These are phyloP conservation scores for Dryas integrifolia DNA, from an alignment of 331 rosid species.

Conservation along the genomic window DNA sequence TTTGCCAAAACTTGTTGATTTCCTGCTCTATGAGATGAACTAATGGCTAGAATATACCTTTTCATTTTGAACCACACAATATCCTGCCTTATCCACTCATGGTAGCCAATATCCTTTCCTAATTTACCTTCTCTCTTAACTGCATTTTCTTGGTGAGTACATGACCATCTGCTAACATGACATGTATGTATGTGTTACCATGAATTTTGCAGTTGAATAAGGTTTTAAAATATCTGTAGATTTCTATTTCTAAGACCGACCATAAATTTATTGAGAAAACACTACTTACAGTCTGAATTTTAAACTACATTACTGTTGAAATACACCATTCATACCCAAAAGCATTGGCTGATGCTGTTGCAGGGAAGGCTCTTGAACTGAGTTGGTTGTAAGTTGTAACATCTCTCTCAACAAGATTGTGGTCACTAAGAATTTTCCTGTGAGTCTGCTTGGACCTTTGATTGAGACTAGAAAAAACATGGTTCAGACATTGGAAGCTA, in stretches of 20 bases:
- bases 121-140: not conserved
- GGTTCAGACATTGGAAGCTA: conserved; percentile 68
- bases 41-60: not conserved
- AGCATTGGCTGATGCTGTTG: conserved; percentile 27
- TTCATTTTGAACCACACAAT: not conserved
- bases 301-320: conserved; percentile 7
- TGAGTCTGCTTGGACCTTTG: conserved; percentile 22
- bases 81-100: not conserved
- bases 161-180: not conserved
- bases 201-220: not conserved
- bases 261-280: not conserved
- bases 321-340: conserved; percentile 21
- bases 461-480: conserved; percentile 40
- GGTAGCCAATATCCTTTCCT: not conserved
- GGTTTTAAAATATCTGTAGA: not conserved
- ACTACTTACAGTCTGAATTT: conserved; percentile 1
- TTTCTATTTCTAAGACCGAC: conserved; percentile 13
- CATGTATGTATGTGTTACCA: not conserved
- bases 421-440: conserved; percentile 5
- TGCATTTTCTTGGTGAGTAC: not conserved
- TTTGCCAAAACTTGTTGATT: not conserved
- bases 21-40: not conserved
- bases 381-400: conserved; percentile 27
- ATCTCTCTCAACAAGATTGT: conserved; percentile 18
- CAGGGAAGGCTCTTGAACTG: conserved; percentile 38